Evolutionary conservation across 1,284 basidiomycete species (phyloP), one percentile per base, ranked within the genome.

Genomic region (Thelephora terrestris): DNA sequence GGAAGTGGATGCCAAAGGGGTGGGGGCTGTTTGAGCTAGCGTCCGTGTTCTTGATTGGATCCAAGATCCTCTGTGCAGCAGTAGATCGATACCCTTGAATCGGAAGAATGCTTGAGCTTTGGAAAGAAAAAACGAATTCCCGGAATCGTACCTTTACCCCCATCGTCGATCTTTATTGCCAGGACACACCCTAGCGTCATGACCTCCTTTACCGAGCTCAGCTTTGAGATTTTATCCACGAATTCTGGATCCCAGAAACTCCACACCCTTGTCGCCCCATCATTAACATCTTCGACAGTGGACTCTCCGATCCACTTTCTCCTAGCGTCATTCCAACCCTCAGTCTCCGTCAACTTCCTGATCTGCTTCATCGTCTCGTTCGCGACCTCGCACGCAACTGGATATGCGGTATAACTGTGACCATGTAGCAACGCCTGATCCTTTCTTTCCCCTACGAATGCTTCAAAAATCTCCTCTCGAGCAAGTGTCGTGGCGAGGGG

Each of bases 341-440:
- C 67, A 50, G 74, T 74, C 27, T 54, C 50, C 25, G 61, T 60
- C 18, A 84, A 61, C 50, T 68, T 70, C 17, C 76, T 77, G 23
- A 95, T 68, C 50, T 87, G 69, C 17, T 76, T 67, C 40, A 98
- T 71, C 9, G 92, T 81, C 63, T 84, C 80, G 55, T 85, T 81
- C 1, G 95, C 94, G 2, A 97, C 90, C 47, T 88, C 82, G 63
- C 95, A 98, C 0, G 93, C 95, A 35, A 95, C 73, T 0, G 92
- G 79, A 60, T 95, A 89, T 4, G 92, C 92, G 1, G 90, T 93
- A 65, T 99, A 99, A 50, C 86, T 91, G 64, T 99, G 95, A 0
- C 95, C 95, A 55, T 99, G 95, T 4, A 98, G 68, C 6, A 99
- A 69, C 10, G 95, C 93, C 53, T 91, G 81, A 17, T 77, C 77